Base-by-base conservation (phyloP, 148 eudicot species). In the Camellia sinensis region DNA sequence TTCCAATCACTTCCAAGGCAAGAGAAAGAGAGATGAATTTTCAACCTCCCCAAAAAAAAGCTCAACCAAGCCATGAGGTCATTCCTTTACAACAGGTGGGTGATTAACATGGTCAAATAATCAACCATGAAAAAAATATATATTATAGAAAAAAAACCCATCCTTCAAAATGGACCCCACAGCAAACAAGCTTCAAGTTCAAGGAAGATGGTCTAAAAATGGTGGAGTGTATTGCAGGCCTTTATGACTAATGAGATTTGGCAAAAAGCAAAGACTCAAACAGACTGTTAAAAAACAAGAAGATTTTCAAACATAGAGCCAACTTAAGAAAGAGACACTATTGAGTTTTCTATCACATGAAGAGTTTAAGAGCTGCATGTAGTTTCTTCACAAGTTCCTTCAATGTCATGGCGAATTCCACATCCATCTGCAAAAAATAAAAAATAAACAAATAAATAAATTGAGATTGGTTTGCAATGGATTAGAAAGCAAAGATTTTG, bases 301-400 rank as follows among this genome's bases (percentile, higher is more conserved):
- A 6, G 29, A 71, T 18, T 4, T 15, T 41, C 1, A 71, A 19
- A 71, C 5, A 19, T 3, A 9, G 4, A 56, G 46, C 10, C 0
- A 62, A 62, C 44, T 8, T 19, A n/a, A 29, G 44, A 74, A 41
- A 22, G 40, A 37, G 46, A 37, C 12, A 18, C 69, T 1, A n/a
- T 11, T 50, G 1, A 59, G 45, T 8, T 56, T 48, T 68, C 69
- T 78, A 56, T 85, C 86, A 87, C 52, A 79, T 60, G 45, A 83
- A 83, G 60, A 45, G 69, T 14, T 83, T 85, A 52, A 90, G 78
- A 37, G 83, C 84, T 17, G 80, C 73, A 63, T 83, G 86, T 69
- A 93, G 77, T 71, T 89, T 74, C 84, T 84, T 90, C 74, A 87
- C 87, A 41, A 93, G 79, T 69, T 91, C 95, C 82, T 86, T 87